A percentile compares a stretch with the other conserved stretches of the same genome.
Evolutionary conservation across 352 stramenopile genomes (phyloP).

Genomic region (Pythium dissotocum): DNA sequence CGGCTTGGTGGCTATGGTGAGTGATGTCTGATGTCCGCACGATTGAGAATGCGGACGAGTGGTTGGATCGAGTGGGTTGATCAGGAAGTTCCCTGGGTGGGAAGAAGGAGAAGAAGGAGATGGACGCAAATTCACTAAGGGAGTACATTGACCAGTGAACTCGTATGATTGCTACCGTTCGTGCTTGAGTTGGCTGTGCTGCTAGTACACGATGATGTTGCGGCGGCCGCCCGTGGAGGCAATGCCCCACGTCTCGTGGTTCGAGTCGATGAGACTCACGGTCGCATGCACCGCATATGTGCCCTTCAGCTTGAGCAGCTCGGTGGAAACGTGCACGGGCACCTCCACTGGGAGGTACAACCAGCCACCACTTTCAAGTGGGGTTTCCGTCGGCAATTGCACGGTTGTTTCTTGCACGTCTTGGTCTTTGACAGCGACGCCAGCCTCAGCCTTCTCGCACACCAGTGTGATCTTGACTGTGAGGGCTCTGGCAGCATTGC

Average conservation of each 20-base stretch:
- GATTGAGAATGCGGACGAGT: no score
- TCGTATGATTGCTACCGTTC: no score
- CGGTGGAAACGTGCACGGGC: slow-evolving; percentile 42
- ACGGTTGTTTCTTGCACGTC: background rate
- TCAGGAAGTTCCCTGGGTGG: no score
- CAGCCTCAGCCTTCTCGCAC: slow-evolving; percentile 27
- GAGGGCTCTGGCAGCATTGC: background rate
- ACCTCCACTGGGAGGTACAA: slow-evolving; percentile 42
- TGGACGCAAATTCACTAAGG: no score
- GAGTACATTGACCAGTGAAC: no score
- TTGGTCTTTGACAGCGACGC: background rate
- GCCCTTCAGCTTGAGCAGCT: slow-evolving; percentile 40
- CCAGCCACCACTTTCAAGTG: slow-evolving; percentile 6
- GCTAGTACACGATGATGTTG: slow-evolving; percentile 55
- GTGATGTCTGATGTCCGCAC: no score
- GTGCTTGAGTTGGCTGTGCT: no score
- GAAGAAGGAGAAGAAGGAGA: no score
- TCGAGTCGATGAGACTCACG: slow-evolving; percentile 32
- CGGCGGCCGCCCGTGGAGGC: slow-evolving; percentile 42
- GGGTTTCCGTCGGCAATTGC: background rate
- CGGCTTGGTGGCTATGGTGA: no score
- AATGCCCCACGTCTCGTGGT: slow-evolving; percentile 36
- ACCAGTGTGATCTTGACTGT: slow-evolving; percentile 29
- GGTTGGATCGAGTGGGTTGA: no score
- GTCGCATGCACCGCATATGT: slow-evolving; percentile 46